Percentiles rank a stretch among this genome's conserved stretches.
Evolutionary conservation across 352 stramenopile genomes (phyloP).

Genomic region (Phytopythium aichiense): DNA sequence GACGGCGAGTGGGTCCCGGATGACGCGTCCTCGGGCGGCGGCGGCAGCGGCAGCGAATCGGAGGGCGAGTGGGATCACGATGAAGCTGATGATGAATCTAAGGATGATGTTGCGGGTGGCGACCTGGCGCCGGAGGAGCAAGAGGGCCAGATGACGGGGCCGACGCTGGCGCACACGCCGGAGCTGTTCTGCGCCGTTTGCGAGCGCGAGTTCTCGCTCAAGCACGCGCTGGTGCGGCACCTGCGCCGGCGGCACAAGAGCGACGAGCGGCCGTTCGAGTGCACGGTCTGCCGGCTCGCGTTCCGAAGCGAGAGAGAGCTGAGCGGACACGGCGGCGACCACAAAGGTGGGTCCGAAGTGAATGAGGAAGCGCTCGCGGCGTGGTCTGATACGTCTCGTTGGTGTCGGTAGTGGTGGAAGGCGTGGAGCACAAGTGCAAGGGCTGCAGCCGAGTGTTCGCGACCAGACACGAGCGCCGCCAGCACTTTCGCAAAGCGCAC

Average conservation of each 20-base stretch:
- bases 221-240: constrained; percentile 59
- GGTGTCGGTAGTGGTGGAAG: not conserved
- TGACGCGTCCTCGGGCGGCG: no score
- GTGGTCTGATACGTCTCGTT: no score
- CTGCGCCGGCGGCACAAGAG: constrained; percentile 42
- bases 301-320: constrained; percentile 29
- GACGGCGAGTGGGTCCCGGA: constrained; percentile 1
- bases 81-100: no score
- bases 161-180: not conserved
- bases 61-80: no score
- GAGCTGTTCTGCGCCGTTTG: constrained; percentile 53
- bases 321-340: constrained; percentile 13
- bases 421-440: constrained; percentile 3
- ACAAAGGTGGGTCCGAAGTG: constrained; percentile 15
- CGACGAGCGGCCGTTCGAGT: constrained; percentile 69
- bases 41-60: not conserved
- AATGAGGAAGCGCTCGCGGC: not conserved
- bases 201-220: constrained; percentile 55
- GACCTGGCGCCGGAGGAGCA: not conserved
- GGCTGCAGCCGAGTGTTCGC: constrained; percentile 1
- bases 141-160: no score
- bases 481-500: not conserved
- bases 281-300: constrained; percentile 40
- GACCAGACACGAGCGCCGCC: not conserved
- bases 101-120: no score